Evolutionary conservation across 192 early-diverging fungal genomes (phyloP).

Genomic region (Tieghemiomyces parasiticus): DNA sequence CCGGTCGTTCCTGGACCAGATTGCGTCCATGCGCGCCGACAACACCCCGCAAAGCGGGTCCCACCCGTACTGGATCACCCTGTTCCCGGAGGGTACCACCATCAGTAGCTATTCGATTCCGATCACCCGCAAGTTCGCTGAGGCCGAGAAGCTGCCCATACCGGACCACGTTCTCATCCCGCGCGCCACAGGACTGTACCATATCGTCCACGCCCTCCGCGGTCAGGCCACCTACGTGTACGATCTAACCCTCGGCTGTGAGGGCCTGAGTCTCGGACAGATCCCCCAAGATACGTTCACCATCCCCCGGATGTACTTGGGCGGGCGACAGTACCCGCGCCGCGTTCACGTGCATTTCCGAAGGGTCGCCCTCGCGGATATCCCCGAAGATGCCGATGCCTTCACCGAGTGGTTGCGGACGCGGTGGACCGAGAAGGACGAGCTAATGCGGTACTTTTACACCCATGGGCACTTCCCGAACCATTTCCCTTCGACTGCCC

Average conservation of each 20-base stretch:
- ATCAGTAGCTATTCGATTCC: slow-evolving; percentile 57
- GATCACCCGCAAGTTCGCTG: slow-evolving; percentile 52
- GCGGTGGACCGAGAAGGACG: slow-evolving; percentile 75
- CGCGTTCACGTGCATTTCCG: slow-evolving; percentile 73
- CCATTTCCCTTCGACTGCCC: too few relatives aligned
- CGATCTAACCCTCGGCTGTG: slow-evolving; percentile 83
- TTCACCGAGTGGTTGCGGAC: slow-evolving; percentile 64
- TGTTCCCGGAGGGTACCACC: slow-evolving; percentile 96
- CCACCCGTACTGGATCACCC: slow-evolving; percentile 74
- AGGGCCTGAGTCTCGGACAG: slow-evolving; percentile 50
- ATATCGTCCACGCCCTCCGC: slow-evolving; percentile 49
- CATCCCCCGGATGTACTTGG: slow-evolving; percentile 56
- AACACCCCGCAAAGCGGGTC: too few relatives aligned
- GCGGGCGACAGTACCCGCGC: slow-evolving; percentile 51
- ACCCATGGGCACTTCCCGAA: slow-evolving; percentile 50
- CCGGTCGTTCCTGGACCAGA: slow-evolving; percentile 37
- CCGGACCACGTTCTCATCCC: slow-evolving; percentile 59
- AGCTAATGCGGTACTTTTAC: slow-evolving; percentile 65
- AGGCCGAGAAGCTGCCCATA: background rate
- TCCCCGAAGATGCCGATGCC: slow-evolving; percentile 51
- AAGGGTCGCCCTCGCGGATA: slow-evolving; percentile 39
- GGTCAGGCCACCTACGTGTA: slow-evolving; percentile 57
- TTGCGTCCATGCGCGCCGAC: slow-evolving; percentile 32
- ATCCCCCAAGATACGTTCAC: slow-evolving; percentile 78
- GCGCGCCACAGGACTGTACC: slow-evolving; percentile 63